Conservation (phyloP, 257 asterid species). For the Solanum appendiculatum region DNA sequence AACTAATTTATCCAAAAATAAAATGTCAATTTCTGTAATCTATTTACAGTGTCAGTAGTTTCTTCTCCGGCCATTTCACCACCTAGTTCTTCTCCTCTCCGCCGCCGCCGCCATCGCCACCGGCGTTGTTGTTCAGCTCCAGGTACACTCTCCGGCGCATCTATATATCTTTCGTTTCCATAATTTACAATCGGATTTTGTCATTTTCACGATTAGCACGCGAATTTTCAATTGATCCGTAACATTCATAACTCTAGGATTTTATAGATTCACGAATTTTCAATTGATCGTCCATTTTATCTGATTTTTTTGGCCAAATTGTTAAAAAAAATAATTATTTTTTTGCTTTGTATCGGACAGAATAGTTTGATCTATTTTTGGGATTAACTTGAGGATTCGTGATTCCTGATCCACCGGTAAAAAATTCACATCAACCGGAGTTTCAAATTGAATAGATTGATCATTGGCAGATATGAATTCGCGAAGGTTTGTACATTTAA, state of each 20-base stretch:
- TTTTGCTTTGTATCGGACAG: neutral
- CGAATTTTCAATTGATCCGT: neutral
- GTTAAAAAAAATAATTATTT: neutral
- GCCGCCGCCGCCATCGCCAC: too few relatives aligned
- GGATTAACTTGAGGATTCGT: neutral
- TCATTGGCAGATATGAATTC: neutral
- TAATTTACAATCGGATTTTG: neutral
- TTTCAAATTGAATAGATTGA: neutral
- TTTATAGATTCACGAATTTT: neutral
- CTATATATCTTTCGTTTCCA: neutral
- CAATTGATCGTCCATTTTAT: neutral
- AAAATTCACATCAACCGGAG: neutral
- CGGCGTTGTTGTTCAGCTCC: neutral
- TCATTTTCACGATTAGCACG: neutral
- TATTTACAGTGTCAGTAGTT: neutral
- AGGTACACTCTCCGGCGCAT: neutral
- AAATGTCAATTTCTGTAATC: neutral
- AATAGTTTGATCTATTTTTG: neutral
- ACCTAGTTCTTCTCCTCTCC: neutral
- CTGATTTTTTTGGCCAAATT: neutral
- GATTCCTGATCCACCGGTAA: neutral
- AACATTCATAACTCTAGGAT: neutral
- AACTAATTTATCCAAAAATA: neutral
- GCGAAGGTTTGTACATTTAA: neutral
- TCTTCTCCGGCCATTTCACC: neutral